Base-by-base conservation (phyloP, 805 yeast species). In the Candida oleophila region DNA sequence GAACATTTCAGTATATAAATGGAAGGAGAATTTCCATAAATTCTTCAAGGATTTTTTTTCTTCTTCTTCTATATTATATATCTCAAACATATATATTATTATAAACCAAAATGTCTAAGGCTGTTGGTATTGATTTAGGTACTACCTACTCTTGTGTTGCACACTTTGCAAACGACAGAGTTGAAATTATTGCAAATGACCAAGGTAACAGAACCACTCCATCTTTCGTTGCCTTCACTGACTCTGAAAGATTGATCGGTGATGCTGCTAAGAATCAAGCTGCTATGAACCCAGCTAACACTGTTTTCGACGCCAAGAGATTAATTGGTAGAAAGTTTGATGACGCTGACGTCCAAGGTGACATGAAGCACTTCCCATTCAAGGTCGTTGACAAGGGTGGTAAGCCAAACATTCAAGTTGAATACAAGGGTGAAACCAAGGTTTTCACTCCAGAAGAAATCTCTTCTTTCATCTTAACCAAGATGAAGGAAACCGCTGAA, bases 81-180 rank as follows among this genome's bases (percentile, higher is more conserved):
- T 35, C 12, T 34, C 22, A 57, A 56, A 57, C 34, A 32, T 25
- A 41, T 42, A 37, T 18, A 16, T 42, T 37, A 14, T 45, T 41
- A 34, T 44, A 39, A 22, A 44, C 15, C 49, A 66, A 45, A 34
- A 77, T 77, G 82, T 71, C 78, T 45, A 77, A 73, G 67, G 81
- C 83, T 63, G 65, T 62, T 55, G 99, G 99, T 86, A 92, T 92
- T 85, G 98, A 91, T 82, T 81, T 88, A 76, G 96, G 96, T 83
- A 88, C 96, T 64, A 84, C 89, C 59, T 76, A 77, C 73, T 83
- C 89, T 51, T 83, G 89, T 83, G 89, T 83, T 64, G 89, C 88
- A 71, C 83, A 84, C 66, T 83, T 80, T 78, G 85, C 63, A 53
- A 62, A 82, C 71, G 77, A 82, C 59, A 83, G 83, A 69, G 89